Evolutionary conservation across 805 yeast species (phyloP).

Genomic region (Blastobotrys terrestris): DNA sequence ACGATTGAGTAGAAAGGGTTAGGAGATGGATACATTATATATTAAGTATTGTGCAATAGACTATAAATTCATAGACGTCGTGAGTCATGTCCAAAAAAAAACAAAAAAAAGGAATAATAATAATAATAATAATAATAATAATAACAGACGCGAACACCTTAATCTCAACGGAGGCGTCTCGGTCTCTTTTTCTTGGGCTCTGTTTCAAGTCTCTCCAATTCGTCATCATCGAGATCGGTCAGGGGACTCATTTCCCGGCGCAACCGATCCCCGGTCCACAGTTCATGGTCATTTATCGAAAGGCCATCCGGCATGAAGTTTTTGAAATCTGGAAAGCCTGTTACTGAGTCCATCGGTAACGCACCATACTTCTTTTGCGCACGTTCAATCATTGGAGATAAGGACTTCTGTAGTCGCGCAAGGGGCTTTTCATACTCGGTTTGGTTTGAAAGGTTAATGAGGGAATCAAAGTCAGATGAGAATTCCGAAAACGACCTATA

Average conservation of each 20-base stretch:
- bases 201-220: constrained; percentile 7
- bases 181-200: neutral
- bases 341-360: neutral
- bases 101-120: too few relatives aligned
- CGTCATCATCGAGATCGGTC: constrained; percentile 14
- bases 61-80: too few relatives aligned
- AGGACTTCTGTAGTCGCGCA: neutral
- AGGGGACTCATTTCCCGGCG: constrained; percentile 16
- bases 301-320: constrained; percentile 26
- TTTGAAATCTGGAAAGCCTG: neutral
- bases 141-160: too few relatives aligned
- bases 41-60: too few relatives aligned
- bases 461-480: constrained; percentile 10
- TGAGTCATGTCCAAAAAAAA: too few relatives aligned
- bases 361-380: neutral
- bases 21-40: too few relatives aligned
- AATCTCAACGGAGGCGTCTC: too few relatives aligned
- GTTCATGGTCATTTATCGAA: constrained; percentile 26
- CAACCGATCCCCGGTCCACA: constrained; percentile 26
- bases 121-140: too few relatives aligned
- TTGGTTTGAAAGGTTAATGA: neutral
- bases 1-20: constrained; percentile 34
- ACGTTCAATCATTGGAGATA: neutral
- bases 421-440: neutral
- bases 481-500: constrained; percentile 16